Conservation (phyloP, 2,329 filamentous ascomycete species). For the Pleoardoris graminearum region DNA sequence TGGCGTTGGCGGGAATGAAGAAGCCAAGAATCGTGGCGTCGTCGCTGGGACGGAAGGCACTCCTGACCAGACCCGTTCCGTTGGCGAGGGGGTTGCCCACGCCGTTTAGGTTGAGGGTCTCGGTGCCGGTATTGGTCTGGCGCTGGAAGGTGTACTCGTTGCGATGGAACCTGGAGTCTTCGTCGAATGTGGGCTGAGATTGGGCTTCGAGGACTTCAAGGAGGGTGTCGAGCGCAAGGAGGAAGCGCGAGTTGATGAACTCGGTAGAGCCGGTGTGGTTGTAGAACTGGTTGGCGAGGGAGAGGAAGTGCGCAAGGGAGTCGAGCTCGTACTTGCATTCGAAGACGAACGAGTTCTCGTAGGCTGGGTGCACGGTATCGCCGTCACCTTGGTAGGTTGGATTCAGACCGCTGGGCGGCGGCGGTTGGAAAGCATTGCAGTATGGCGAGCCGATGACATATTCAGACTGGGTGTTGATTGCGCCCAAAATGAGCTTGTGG, state of each 20-base stretch:
- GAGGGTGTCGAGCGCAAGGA: constrained; percentile 73
- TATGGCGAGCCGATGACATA: constrained; percentile 94
- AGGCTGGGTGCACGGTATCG: constrained; percentile 82
- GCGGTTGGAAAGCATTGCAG: constrained; percentile 98
- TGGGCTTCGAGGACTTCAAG: constrained; percentile 77
- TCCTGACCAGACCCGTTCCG: constrained; percentile 83
- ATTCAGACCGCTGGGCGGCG: constrained; percentile 75
- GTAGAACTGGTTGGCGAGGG: constrained; percentile 83
- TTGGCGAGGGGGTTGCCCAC: constrained; percentile 88
- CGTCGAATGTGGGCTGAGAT: constrained; percentile 77
- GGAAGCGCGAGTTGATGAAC: constrained; percentile 80
- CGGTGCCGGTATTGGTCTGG: constrained; percentile 77
- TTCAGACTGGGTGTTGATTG: constrained; percentile 94
- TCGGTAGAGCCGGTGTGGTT: constrained; percentile 75
- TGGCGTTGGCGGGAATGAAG: constrained; percentile 93
- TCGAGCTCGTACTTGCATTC: constrained; percentile 99
- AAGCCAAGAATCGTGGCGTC: constrained; percentile 93
- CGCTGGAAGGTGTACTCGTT: constrained; percentile 91
- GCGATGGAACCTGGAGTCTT: constrained; percentile 64
- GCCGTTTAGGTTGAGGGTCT: constrained; percentile 81
- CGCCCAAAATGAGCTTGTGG: constrained; percentile 79
- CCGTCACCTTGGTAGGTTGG: constrained; percentile 77
- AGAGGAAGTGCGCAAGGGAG: constrained; percentile 88
- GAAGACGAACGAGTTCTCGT: constrained; percentile 83
- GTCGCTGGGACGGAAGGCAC: constrained; percentile 91